These are phyloP conservation scores for Stromatinia cepivora DNA, from an alignment of 2,329 filamentous ascomycete species.

Conservation along the genomic window DNA sequence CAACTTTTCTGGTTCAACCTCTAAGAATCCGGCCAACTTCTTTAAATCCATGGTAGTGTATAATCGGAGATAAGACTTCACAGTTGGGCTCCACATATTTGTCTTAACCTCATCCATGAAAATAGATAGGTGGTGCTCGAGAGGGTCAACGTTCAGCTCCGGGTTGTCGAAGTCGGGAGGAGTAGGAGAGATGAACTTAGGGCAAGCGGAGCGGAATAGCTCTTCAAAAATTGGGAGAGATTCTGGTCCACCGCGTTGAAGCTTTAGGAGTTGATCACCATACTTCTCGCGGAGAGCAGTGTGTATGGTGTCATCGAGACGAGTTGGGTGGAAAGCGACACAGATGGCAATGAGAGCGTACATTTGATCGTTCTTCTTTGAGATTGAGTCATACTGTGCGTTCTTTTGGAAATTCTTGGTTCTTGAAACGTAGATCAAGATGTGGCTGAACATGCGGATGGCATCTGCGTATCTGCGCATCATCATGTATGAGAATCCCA, in stretches of 20 bases:
- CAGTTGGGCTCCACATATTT: conserved; percentile 95
- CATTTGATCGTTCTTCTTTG: conserved; percentile 99
- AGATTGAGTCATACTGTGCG: conserved; percentile 95
- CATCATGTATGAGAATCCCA: conserved; percentile 99
- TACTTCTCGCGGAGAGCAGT: conserved; percentile 98
- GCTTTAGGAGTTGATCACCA: conserved; percentile 93
- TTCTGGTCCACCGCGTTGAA: conserved; percentile 94
- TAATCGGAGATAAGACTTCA: conserved; percentile 97
- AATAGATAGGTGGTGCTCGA: conserved; percentile 94
- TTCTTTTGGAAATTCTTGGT: conserved; percentile 99
- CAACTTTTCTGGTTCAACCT: conserved; percentile 94
- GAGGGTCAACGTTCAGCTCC: conserved; percentile 90
- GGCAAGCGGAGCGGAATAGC: conserved; percentile 95
- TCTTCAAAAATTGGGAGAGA: conserved; percentile 97
- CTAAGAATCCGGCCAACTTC: conserved; percentile 96
- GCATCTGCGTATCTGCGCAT: conserved; percentile 99
- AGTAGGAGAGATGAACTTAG: conserved; percentile 98
- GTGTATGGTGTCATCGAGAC: conserved; percentile 98
- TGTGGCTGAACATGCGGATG: conserved; percentile 99
- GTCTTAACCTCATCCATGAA: conserved; percentile 99
- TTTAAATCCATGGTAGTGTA: conserved; percentile 99
- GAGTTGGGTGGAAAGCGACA: conserved; percentile 94
- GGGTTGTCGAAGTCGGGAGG: conserved; percentile 98
- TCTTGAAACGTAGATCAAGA: conserved; percentile 95
- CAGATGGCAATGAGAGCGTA: conserved; percentile 98